Evolutionary conservation across 345 rosid species (phyloP), one percentile per base, ranked within the genome.

Genomic region (Syzygium aqueum): DNA sequence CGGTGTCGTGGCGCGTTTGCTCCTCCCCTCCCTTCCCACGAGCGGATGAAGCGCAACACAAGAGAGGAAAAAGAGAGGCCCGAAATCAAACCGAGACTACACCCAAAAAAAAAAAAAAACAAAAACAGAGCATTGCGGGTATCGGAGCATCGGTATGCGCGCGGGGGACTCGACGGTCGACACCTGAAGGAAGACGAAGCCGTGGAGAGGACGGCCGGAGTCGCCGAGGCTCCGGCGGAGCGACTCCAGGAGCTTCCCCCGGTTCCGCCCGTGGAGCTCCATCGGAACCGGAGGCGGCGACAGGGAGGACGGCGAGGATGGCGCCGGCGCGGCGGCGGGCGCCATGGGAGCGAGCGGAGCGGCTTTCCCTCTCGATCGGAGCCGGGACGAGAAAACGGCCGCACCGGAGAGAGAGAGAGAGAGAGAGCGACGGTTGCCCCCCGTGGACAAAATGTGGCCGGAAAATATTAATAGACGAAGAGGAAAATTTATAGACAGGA

Each of bases 161-260:
- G 78, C 7, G 13, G 25, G 61, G n/a, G 0, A 56, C n/a, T 56
- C n/a, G n/a, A 9, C 13, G 4, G 5, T 3, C 61, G 61, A 56
- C 1, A 94, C 98, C 96, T 94, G 96, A 5, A 97, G 96, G 22
- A 95, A n/a, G 84, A 96, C 94, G 90, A 95, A 92, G 86, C 99
- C 98, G 54, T 91, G 91, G 73, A 91, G 93, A 51, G 96, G 93
- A 83, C 91, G 93, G 87, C 94, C 87, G 53, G 93, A 85, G 11
- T 86, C 90, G 87, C 88, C 17, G 88, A 97, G 95, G 84, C 92
- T 88, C 82, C 73, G 89, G 53, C 96, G 94, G 52, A 97, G 82
- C 51, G 93, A 90, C n/a, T 53, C 89, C n/a, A 93, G 80, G 88
- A 96, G 96, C 93, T 94, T 97, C 85, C 90, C 87, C 15, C 97